phyloP scores from a whole-genome alignment of 108 stramenopile species.

The Fragilaria radians region DNA sequence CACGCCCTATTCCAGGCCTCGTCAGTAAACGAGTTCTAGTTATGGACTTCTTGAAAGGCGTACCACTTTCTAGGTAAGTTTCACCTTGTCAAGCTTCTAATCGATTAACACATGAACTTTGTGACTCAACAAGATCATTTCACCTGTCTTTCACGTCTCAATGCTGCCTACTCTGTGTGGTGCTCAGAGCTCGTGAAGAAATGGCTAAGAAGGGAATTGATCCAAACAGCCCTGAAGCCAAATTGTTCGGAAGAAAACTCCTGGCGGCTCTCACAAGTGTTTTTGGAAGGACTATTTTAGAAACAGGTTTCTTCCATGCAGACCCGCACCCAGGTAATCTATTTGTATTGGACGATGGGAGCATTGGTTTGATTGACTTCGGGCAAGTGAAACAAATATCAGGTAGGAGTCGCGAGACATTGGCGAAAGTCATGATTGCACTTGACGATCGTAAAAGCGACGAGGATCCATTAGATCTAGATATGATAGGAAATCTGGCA shows the following conservation, averaged over 20 bases:
- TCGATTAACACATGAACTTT: too few species aligned
- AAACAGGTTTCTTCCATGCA: conserved; percentile 79
- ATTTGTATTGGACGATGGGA: conserved; percentile 86
- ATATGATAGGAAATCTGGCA: conserved; percentile 66
- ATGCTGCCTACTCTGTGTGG: background rate
- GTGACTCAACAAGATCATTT: too few species aligned
- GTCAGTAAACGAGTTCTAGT: conserved; percentile 83
- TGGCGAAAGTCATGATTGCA: conserved; percentile 88
- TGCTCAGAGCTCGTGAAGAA: conserved; percentile 68
- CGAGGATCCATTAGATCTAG: conserved; percentile 59
- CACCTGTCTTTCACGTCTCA: too few species aligned
- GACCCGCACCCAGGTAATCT: conserved; percentile 54
- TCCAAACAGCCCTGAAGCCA: conserved; percentile 84
- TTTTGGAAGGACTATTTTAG: conserved; percentile 88
- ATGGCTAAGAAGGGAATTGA: conserved; percentile 80
- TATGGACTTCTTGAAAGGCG: conserved; percentile 91
- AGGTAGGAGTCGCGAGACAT: conserved; percentile 69
- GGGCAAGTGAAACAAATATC: conserved; percentile 89
- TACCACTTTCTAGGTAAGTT: conserved; percentile 52
- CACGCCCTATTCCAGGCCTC: conserved; percentile 80
- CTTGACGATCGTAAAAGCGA: conserved; percentile 67
- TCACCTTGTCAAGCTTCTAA: too few species aligned
- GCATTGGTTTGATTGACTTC: conserved; percentile 92
- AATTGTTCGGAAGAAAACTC: conserved; percentile 81
- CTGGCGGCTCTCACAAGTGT: conserved; percentile 77